phyloP scores from a whole-genome alignment of 2,329 filamentous ascomycete species.

The Cladosporium velox region DNA sequence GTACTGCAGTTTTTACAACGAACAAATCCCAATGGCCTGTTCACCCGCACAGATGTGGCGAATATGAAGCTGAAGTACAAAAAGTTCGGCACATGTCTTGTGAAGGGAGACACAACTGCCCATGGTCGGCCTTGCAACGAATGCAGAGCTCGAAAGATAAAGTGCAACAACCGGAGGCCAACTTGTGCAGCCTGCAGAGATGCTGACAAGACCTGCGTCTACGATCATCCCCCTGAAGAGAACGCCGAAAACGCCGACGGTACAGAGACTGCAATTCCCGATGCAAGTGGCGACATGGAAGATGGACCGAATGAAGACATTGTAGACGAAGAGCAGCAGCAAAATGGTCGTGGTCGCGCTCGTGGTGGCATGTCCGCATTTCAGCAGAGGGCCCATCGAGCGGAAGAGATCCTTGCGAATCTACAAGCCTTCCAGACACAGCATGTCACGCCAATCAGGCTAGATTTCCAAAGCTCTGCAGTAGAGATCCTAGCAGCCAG shows the following conservation, averaged over 20 bases:
- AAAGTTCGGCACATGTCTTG: slow-evolving; percentile 36
- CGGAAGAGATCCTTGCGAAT: slow-evolving; percentile 26
- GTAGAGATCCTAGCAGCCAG: slow-evolving; percentile 36
- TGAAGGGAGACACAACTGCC: slow-evolving; percentile 22
- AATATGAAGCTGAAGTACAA: slow-evolving; percentile 40
- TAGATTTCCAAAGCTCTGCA: slow-evolving; percentile 32
- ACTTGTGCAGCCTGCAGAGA: slow-evolving; percentile 30
- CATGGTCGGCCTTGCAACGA: slow-evolving; percentile 27
- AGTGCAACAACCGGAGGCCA: slow-evolving; percentile 33
- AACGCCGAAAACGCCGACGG: background rate
- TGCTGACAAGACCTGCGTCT: slow-evolving; percentile 28
- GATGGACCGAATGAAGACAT: background rate
- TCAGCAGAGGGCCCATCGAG: slow-evolving; percentile 11
- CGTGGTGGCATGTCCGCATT: slow-evolving; percentile 7
- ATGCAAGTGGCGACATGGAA: background rate
- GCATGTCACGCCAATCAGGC: slow-evolving; percentile 31
- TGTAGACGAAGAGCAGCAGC: background rate
- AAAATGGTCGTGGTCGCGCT: background rate
- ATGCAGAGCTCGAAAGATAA: slow-evolving; percentile 34
- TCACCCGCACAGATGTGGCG: slow-evolving; percentile 39
- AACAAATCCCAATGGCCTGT: slow-evolving; percentile 37
- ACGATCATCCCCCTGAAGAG: slow-evolving; percentile 18
- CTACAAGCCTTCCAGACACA: slow-evolving; percentile 32
- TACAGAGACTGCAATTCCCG: background rate
- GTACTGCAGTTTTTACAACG: slow-evolving; percentile 36